Conservation (phyloP, 2,329 filamentous ascomycete genomes). For the Colletotrichum sp. region DNA sequence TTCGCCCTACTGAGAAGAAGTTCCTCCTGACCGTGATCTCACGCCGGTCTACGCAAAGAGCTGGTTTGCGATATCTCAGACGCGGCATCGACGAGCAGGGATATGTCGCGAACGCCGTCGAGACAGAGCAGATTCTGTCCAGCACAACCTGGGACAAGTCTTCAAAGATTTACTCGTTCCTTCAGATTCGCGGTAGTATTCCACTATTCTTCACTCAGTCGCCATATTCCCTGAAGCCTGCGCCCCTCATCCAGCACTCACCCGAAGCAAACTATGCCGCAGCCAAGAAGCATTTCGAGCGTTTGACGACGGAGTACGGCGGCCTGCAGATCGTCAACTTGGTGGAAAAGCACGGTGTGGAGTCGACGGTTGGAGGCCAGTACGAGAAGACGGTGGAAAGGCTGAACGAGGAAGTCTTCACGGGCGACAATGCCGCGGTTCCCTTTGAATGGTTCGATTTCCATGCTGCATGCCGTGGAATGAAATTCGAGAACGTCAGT, state of each 20-base stretch:
- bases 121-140: conserved; percentile 93
- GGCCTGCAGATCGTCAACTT: conserved; percentile 80
- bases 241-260: conserved; percentile 83
- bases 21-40: conserved; percentile 91
- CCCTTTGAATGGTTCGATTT: conserved; percentile 98
- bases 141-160: conserved; percentile 67
- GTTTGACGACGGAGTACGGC: conserved; percentile 74
- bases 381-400: conserved; percentile 73
- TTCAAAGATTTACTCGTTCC: conserved; percentile 77
- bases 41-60: conserved; percentile 83
- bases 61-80: conserved; percentile 87
- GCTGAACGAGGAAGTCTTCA: conserved; percentile 68
- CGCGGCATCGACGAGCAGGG: conserved; percentile 91
- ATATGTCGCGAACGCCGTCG: conserved; percentile 86
- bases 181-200: conserved; percentile 90
- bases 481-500: conserved; percentile 97
- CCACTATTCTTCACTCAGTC: conserved; percentile 95
- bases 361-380: conserved; percentile 77
- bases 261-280: conserved; percentile 78
- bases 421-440: conserved; percentile 48
- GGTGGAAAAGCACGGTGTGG: conserved; percentile 86
- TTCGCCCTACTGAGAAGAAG: conserved; percentile 54
- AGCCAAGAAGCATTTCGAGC: conserved; percentile 79
- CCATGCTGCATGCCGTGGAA: conserved; percentile 87
- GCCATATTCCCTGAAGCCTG: conserved; percentile 90